A percentile compares a stretch with the other conserved stretches of the same genome.
Conservation (phyloP, 1,284 basidiomycete genomes). For the Rugosomyces carneus region DNA sequence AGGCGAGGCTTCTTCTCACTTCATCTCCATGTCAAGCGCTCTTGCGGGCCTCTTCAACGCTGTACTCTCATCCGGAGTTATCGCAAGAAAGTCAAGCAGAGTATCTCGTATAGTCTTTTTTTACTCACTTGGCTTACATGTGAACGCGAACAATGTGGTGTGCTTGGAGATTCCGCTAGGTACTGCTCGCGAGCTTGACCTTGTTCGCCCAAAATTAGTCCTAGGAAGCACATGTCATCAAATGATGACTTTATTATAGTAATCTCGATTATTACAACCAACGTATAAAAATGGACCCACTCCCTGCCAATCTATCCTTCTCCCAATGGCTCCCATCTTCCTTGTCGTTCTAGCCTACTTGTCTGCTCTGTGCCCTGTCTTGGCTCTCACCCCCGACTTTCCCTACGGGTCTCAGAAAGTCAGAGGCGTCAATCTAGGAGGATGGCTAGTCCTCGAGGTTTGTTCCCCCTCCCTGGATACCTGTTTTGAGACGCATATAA, state of each 20-base stretch:
- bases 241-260: neutral
- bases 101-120: neutral
- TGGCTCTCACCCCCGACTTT: slow-evolving; percentile 35
- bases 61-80: slow-evolving; percentile 4
- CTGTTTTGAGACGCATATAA: neutral
- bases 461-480: slow-evolving; percentile 8
- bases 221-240: slow-evolving; percentile 12
- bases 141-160: slow-evolving; percentile 7
- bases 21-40: neutral
- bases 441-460: slow-evolving; percentile 78
- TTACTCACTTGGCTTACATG: slow-evolving; percentile 6
- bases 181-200: slow-evolving; percentile 2
- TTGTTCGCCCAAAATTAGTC: slow-evolving; percentile 8
- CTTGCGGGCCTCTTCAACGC: neutral
- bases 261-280: slow-evolving; percentile 1
- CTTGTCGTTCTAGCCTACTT: slow-evolving; percentile 17
- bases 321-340: slow-evolving; percentile 3
- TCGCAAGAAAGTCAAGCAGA: neutral
- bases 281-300: slow-evolving; percentile 12
- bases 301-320: slow-evolving; percentile 5
- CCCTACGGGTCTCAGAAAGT: slow-evolving; percentile 55
- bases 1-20: neutral
- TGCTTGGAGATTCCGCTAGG: neutral
- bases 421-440: slow-evolving; percentile 71
- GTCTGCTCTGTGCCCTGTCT: slow-evolving; percentile 20